Conservation (phyloP, 2,329 filamentous ascomycete species). For the Raffaelea deltoideospora region DNA sequence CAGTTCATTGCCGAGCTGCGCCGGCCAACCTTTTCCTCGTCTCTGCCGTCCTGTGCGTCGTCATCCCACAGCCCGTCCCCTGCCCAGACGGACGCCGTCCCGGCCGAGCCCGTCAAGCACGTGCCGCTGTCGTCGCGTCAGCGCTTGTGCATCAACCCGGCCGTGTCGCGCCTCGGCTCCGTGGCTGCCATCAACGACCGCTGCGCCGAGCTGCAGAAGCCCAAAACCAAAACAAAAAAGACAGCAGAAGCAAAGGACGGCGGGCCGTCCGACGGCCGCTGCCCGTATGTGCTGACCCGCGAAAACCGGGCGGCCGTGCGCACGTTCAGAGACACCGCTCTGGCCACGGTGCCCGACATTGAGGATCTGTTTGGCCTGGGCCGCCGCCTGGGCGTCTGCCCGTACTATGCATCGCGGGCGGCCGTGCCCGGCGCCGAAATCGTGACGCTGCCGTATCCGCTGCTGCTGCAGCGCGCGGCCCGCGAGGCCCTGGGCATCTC, state of each 20-base stretch:
- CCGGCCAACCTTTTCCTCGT: constrained; percentile 62
- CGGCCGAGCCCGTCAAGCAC: constrained; percentile 56
- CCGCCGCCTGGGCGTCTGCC: constrained; percentile 66
- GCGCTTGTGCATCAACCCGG: constrained; percentile 76
- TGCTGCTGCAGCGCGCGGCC: constrained; percentile 75
- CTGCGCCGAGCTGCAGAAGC: constrained; percentile 78
- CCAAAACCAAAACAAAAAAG: constrained; percentile 41
- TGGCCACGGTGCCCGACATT: constrained; percentile 82
- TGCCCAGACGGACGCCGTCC: background rate
- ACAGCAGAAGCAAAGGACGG: constrained; percentile 32
- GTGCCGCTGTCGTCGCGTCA: constrained; percentile 75
- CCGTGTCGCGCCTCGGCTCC: constrained; percentile 55
- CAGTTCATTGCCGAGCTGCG: constrained; percentile 77
- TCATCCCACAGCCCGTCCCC: too few relatives aligned
- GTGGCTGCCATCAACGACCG: constrained; percentile 82
- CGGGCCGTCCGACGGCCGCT: constrained; percentile 20
- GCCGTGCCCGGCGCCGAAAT: constrained; percentile 78
- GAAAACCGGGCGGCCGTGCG: constrained; percentile 58
- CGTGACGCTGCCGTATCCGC: constrained; percentile 79
- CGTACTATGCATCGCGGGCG: constrained; percentile 87
- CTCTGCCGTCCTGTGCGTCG: constrained; percentile 33
- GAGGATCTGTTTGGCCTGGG: constrained; percentile 76
- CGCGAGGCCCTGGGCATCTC: constrained; percentile 78
- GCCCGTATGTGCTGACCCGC: constrained; percentile 62
- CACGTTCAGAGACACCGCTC: constrained; percentile 69